Conservation (phyloP, 129 eudicot species). For the Flaveria brownii region DNA sequence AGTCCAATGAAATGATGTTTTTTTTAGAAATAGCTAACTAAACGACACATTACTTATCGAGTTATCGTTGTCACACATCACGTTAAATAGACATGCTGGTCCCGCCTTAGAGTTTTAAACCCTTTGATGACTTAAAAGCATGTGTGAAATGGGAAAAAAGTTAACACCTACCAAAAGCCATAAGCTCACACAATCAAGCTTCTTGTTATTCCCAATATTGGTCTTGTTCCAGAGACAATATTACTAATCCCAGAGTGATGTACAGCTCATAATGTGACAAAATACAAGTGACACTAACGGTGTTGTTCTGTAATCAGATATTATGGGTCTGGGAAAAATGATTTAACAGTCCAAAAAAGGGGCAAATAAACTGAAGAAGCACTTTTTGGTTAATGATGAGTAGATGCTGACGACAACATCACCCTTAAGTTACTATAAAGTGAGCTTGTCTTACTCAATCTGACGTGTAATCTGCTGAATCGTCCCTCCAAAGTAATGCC, state of each 20-base stretch:
- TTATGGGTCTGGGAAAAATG: conserved; percentile 21
- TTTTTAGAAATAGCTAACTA: too few species aligned
- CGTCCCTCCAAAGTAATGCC: conserved; percentile 21
- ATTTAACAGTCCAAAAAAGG: conserved; percentile 19
- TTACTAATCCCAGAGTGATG: conserved; percentile 10
- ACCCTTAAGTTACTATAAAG: conserved; percentile 37
- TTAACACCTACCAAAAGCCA: conserved; percentile 27
- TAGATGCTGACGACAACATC: conserved; percentile 49
- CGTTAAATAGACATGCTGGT: conserved; percentile 8
- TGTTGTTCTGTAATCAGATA: not conserved
- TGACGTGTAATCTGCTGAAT: conserved; percentile 49
- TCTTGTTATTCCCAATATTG: conserved; percentile 34
- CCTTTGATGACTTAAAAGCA: conserved; percentile 34
- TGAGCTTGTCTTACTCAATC: conserved; percentile 53
- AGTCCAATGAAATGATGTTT: too few species aligned
- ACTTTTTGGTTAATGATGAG: conserved; percentile 41
- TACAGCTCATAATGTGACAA: not conserved
- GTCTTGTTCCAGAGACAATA: conserved; percentile 12
- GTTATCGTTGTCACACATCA: too few species aligned
- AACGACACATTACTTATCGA: too few species aligned
- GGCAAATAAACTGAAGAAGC: conserved; percentile 36
- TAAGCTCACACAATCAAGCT: conserved; percentile 41
- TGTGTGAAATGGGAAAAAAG: conserved; percentile 38
- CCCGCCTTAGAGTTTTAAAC: conserved; percentile 21
- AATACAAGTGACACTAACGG: not conserved